Evolutionary conservation across 345 rosid species (phyloP).

Genomic region (Euphorbia pulcherrima): DNA sequence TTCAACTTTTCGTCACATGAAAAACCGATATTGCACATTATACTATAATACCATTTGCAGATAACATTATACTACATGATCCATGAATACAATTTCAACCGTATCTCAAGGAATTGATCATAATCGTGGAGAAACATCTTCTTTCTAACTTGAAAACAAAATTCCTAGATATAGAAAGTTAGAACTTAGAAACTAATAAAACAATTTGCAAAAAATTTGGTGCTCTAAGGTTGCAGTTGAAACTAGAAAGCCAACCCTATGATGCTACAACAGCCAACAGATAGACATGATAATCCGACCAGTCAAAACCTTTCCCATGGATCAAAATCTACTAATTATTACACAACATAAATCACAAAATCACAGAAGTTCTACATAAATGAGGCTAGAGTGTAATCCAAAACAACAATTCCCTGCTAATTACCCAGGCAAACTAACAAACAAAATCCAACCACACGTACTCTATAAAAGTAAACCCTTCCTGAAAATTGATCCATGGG

Average conservation of each 20-base stretch:
- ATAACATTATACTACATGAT: neutral
- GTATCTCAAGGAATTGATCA: conserved; percentile 3
- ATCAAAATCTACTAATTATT: neutral
- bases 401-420: neutral
- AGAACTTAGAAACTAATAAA: neutral
- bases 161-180: neutral
- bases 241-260: neutral
- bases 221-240: no score
- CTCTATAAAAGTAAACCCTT: neutral
- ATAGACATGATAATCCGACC: neutral
- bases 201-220: neutral
- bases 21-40: neutral
- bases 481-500: neutral
- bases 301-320: neutral
- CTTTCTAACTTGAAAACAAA: neutral
- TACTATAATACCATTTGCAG: neutral
- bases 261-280: neutral
- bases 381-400: neutral
- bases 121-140: neutral
- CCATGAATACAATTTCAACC: neutral
- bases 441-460: neutral
- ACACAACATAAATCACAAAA: neutral
- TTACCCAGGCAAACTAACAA: neutral
- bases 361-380: neutral
- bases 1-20: neutral